These are phyloP conservation scores for Verticillium nubilum DNA, from an alignment of 2,329 filamentous ascomycete genomes.

Conservation along the genomic window DNA sequence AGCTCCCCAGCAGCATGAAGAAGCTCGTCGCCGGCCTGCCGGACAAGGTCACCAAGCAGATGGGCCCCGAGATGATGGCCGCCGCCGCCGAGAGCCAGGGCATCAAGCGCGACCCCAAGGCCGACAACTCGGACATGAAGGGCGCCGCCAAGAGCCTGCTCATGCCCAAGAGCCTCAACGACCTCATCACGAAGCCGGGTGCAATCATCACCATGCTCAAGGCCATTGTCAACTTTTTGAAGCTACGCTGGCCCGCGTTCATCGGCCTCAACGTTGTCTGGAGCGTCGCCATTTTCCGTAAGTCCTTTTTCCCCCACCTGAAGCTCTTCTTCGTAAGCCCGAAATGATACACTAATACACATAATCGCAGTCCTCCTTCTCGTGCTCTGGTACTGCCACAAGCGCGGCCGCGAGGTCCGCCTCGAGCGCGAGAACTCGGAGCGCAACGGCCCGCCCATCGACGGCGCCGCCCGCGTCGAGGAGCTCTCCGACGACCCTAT, in stretches of 20 bases:
- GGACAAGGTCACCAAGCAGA: constrained; percentile 67
- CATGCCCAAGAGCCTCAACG: constrained; percentile 66
- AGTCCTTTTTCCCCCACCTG: constrained; percentile 14
- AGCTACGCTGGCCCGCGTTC: constrained; percentile 82
- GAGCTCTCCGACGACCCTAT: constrained; percentile 44
- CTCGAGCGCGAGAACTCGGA: constrained; percentile 51
- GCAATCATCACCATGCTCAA: constrained; percentile 77
- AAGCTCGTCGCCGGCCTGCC: constrained; percentile 83
- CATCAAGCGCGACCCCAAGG: constrained; percentile 46
- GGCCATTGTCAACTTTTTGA: constrained; percentile 85
- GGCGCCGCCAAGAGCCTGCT: constrained; percentile 62
- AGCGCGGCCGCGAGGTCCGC: constrained; percentile 81
- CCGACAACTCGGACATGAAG: constrained; percentile 37
- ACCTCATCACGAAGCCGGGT: constrained; percentile 81
- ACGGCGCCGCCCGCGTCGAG: constrained; percentile 37
- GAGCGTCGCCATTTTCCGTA: constrained; percentile 82
- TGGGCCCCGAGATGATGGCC: constrained; percentile 79
- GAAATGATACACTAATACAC: too few species aligned
- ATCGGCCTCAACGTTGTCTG: constrained; percentile 88
- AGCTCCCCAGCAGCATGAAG: constrained; percentile 73
- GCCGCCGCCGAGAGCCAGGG: constrained; percentile 72
- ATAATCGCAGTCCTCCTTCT: constrained; percentile 70
- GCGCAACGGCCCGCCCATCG: constrained; percentile 18
- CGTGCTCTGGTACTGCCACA: constrained; percentile 97
- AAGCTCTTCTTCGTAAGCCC: neutral